Evolutionary conservation across 768 basidiomycete species (phyloP).

Genomic region (Amanita muscaria): DNA sequence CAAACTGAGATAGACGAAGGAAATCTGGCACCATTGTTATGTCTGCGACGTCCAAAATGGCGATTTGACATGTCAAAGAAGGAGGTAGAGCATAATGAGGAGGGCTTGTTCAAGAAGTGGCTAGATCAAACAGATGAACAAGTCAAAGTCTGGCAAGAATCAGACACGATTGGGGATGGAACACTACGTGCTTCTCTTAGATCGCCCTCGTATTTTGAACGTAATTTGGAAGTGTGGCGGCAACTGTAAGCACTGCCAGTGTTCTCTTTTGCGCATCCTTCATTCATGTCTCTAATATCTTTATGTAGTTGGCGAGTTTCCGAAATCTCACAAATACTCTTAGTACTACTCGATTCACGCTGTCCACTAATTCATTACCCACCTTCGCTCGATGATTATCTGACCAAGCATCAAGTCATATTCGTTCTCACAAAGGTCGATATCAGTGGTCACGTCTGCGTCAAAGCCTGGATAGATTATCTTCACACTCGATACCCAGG

Average conservation of each 20-base stretch:
- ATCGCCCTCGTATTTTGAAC: slow-evolving; percentile 77
- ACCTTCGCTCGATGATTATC: slow-evolving; percentile 61
- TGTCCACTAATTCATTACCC: slow-evolving; percentile 86
- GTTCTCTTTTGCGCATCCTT: background rate
- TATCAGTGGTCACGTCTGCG: slow-evolving; percentile 61
- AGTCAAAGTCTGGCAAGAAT: slow-evolving; percentile 43
- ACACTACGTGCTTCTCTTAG: slow-evolving; percentile 32
- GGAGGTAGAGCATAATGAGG: slow-evolving; percentile 87
- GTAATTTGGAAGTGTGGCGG: slow-evolving; percentile 91
- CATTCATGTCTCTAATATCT: slow-evolving; percentile 7
- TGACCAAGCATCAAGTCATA: slow-evolving; percentile 47
- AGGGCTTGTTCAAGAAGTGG: slow-evolving; percentile 78
- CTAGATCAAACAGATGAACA: slow-evolving; percentile 51
- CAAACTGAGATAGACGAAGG: slow-evolving; percentile 14
- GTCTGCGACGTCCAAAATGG: slow-evolving; percentile 81
- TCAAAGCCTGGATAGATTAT: slow-evolving; percentile 57
- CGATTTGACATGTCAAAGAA: slow-evolving; percentile 77
- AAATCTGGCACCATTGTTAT: slow-evolving; percentile 23
- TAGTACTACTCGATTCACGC: slow-evolving; percentile 83
- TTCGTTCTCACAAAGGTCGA: slow-evolving; percentile 86
- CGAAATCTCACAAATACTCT: slow-evolving; percentile 83
- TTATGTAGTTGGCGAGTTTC: slow-evolving; percentile 78
- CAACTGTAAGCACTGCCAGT: slow-evolving; percentile 55
- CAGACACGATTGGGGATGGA: slow-evolving; percentile 8
- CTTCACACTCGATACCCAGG: slow-evolving; percentile 45